Conservation (phyloP, 805 yeast genomes). For the Candida nonsorbophila region DNA sequence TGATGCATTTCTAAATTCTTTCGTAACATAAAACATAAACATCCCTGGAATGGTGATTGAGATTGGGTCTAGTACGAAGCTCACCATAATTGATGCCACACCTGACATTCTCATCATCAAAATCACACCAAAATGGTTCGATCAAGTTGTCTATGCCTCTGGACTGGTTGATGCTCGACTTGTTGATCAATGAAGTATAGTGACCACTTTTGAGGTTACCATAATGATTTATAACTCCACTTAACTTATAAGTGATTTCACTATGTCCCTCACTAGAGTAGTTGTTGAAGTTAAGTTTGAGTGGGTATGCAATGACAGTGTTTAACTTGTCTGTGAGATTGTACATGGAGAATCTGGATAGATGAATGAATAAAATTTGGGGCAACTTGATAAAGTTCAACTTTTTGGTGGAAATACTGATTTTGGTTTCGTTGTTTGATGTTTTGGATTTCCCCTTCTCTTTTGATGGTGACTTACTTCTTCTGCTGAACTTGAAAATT, state of each 20-base stretch:
- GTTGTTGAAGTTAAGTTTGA: slow-evolving; percentile 43
- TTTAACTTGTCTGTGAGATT: slow-evolving; percentile 49
- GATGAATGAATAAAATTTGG: slow-evolving; percentile 32
- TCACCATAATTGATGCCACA: slow-evolving; percentile 43
- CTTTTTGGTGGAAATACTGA: slow-evolving; percentile 18
- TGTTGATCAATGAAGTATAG: slow-evolving; percentile 64
- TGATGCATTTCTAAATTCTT: slow-evolving; percentile 12
- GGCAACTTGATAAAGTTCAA: slow-evolving; percentile 30
- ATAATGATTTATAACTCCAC: slow-evolving; percentile 64
- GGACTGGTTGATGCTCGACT: slow-evolving; percentile 13
- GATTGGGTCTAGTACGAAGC: too few species aligned
- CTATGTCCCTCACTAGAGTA: slow-evolving; percentile 12
- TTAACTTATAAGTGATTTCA: slow-evolving; percentile 44
- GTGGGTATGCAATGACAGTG: slow-evolving; percentile 51
- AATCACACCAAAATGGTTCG: slow-evolving; percentile 60
- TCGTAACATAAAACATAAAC: slow-evolving; percentile 71
- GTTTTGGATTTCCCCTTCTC: slow-evolving; percentile 8
- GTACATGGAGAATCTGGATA: slow-evolving; percentile 40
- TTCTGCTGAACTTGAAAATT: slow-evolving; percentile 25
- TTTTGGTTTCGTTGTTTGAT: slow-evolving; percentile 1
- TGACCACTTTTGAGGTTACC: slow-evolving; percentile 74
- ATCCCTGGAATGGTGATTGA: slow-evolving; percentile 44
- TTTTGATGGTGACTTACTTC: slow-evolving; percentile 31
- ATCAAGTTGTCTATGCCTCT: slow-evolving; percentile 20
- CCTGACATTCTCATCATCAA: slow-evolving; percentile 65